Evolutionary conservation across 768 basidiomycete species (phyloP).

Genomic region (Sporobolomyces pararoseus): DNA sequence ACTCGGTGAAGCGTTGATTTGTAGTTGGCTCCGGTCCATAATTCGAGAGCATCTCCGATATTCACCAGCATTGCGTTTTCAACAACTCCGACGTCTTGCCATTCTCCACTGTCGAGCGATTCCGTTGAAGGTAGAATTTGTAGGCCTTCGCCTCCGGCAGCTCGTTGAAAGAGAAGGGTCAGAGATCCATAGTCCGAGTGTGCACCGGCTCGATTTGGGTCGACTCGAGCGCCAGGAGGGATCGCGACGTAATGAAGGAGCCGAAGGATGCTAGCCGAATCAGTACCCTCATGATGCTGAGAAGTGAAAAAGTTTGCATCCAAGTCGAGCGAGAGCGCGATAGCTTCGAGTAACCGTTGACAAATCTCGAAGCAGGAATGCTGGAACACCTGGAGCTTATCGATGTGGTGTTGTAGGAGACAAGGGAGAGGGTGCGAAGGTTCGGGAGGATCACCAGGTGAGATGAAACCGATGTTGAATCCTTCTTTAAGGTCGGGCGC

Average conservation of each 20-base stretch:
- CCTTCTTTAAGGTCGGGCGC: slow-evolving; percentile 40
- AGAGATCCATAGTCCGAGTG: slow-evolving; percentile 30
- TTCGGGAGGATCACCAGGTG: not conserved
- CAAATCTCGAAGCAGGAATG: slow-evolving; percentile 32
- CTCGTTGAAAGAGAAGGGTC: slow-evolving; percentile 33
- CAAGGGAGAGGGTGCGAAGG: slow-evolving; percentile 22
- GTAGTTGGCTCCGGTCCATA: slow-evolving; percentile 30
- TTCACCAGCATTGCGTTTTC: slow-evolving; percentile 30
- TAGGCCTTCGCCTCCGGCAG: slow-evolving; percentile 29
- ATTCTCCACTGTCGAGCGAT: slow-evolving; percentile 20
- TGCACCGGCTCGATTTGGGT: slow-evolving; percentile 36
- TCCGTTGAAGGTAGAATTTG: slow-evolving; percentile 30
- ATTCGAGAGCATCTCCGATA: slow-evolving; percentile 32
- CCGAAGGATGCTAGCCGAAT: slow-evolving; percentile 33
- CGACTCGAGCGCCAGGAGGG: slow-evolving; percentile 7
- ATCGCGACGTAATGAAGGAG: slow-evolving; percentile 36
- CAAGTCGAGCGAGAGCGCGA: slow-evolving; percentile 33
- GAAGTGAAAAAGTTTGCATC: slow-evolving; percentile 24
- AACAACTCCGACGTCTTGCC: slow-evolving; percentile 29
- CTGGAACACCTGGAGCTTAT: slow-evolving; percentile 16
- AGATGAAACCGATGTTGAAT: slow-evolving; percentile 31
- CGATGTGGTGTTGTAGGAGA: slow-evolving; percentile 5
- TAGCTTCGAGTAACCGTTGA: slow-evolving; percentile 31
- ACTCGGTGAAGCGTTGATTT: slow-evolving; percentile 42
- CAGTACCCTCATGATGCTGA: slow-evolving; percentile 15